phyloP scores from a whole-genome alignment of 2,329 filamentous ascomycete genomes.

The Diplodia seriata region DNA sequence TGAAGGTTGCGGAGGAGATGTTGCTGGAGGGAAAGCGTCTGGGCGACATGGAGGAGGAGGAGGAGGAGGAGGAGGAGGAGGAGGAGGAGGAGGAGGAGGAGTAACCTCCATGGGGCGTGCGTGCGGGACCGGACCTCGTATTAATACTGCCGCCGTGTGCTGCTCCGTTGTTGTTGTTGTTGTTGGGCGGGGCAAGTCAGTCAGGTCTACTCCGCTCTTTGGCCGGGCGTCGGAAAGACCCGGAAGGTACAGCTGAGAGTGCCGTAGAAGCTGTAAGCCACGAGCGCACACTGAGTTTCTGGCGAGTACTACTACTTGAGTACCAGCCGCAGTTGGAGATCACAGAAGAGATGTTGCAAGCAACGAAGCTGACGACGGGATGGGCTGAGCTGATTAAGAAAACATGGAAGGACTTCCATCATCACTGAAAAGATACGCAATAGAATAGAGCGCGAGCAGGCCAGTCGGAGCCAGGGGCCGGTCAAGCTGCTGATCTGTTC shows the following conservation, averaged over 20 bases:
- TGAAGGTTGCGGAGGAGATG: too few relatives aligned
- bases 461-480: background rate
- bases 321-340: background rate
- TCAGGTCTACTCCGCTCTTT: background rate
- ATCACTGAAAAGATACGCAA: background rate
- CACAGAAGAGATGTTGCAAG: background rate
- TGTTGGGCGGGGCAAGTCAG: too few relatives aligned
- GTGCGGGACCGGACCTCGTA: too few relatives aligned
- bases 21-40: too few relatives aligned
- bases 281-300: accelerated
- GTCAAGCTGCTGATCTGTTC: background rate
- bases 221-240: background rate
- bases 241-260: background rate
- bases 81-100: too few relatives aligned
- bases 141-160: too few relatives aligned
- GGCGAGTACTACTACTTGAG: background rate
- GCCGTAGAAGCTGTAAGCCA: background rate
- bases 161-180: too few relatives aligned
- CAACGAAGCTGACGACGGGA: background rate
- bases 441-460: background rate
- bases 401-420: background rate
- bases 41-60: too few relatives aligned
- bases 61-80: too few relatives aligned
- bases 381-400: background rate
- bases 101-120: too few relatives aligned